These are phyloP conservation scores for Meyerozyma carpophila DNA, from an alignment of 1,139 yeast genomes.

Conservation along the genomic window DNA sequence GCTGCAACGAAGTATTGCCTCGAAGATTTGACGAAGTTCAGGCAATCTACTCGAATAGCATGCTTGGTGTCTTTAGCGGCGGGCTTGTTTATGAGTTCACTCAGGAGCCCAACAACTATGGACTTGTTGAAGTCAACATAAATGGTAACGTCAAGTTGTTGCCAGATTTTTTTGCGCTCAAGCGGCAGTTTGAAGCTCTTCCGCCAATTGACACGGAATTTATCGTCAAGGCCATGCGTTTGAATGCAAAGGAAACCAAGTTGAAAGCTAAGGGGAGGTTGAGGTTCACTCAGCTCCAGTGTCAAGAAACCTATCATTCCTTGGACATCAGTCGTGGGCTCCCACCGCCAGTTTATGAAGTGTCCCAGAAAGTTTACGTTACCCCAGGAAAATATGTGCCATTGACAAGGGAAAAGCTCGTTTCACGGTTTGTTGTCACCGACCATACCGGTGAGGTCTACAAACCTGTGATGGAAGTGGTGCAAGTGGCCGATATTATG, in stretches of 20 bases:
- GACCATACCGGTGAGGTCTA: conserved; percentile 32
- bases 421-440: conserved; percentile 30
- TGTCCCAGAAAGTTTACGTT: conserved; percentile 41
- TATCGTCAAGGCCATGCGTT: conserved; percentile 21
- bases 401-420: conserved; percentile 34
- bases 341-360: conserved; percentile 42
- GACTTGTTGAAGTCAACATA: conserved; percentile 57
- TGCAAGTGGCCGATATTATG: conserved; percentile 16
- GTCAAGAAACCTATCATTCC: conserved; percentile 45
- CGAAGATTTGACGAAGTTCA: conserved; percentile 75
- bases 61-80: conserved; percentile 83
- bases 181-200: conserved; percentile 37
- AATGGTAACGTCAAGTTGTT: conserved; percentile 53
- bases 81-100: conserved; percentile 91
- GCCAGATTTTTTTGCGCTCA: conserved; percentile 50
- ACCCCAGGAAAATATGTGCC: conserved; percentile 43
- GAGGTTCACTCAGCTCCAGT: conserved; percentile 24
- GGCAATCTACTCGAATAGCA: conserved; percentile 63
- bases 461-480: conserved; percentile 13
- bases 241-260: conserved; percentile 21
- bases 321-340: conserved; percentile 45
- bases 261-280: conserved; percentile 19
- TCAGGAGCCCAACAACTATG: conserved; percentile 85
- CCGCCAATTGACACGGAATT: conserved; percentile 22
- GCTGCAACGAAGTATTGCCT: conserved; percentile 83